Evolutionary conservation across 2,329 filamentous ascomycete genomes (phyloP), one percentile per base, ranked within the genome.

Genomic region (Fusarium guadeloupense): DNA sequence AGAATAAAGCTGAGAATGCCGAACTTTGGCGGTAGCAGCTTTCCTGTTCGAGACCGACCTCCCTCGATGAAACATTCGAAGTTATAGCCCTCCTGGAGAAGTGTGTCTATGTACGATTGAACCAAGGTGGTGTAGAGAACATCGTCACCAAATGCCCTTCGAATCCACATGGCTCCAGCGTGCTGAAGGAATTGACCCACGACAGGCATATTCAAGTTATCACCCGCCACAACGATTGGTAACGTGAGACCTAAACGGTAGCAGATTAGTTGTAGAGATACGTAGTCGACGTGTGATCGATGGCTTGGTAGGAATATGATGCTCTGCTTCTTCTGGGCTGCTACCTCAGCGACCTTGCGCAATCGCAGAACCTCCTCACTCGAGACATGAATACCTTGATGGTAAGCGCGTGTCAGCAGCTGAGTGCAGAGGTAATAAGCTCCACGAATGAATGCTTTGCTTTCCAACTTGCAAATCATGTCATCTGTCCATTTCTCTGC

Each of bases 401-500:
- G 93, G 74, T 99, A 99, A 6, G 95, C 94, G 58, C 95, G 82
- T 5, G 94, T 96, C 59, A 98, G 81, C 40, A 98, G 82, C 76
- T 98, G 94, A 2, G 93, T 96, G 41, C 82, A 83, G 33, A 97
- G 73, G 74, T 97, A 99, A 74, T 98, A 98, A 40, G 95, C 94
- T 20, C 92, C 87, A 42, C 95, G 83, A 67, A 99, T 97, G 72
- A 98, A 98, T 3, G 86, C 81, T 73, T 93, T 96, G 81, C 90
- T 96, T 76, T 99, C 95, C 83, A 98, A 94, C 78, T 99, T 99
- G 84, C 94, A 98, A 60, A 99, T 97, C 95, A 99, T 98, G 62
- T 89, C 87, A 72, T 97, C 92, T 20, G 93, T 92, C 84, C 95
- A 89, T 64, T 89, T 88, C 62, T 95, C 92, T 5, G 92, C 90